Evolutionary conservation across 2,329 filamentous ascomycete species (phyloP).

Genomic region (Cadophora malorum): DNA sequence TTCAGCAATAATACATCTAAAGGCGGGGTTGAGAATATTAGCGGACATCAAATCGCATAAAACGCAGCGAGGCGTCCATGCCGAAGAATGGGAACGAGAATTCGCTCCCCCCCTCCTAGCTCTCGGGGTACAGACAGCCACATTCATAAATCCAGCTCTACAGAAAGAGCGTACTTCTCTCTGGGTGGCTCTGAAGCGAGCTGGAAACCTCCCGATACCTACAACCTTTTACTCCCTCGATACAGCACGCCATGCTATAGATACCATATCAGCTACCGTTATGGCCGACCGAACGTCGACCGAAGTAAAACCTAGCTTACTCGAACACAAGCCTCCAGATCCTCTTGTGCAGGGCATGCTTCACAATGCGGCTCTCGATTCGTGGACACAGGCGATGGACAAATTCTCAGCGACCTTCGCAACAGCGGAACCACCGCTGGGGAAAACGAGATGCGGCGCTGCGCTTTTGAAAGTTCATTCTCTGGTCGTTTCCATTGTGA

Average conservation of each 20-base stretch:
- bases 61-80: constrained; percentile 17
- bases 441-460: constrained; percentile 59
- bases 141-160: constrained; percentile 39
- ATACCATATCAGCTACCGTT: constrained; percentile 60
- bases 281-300: constrained; percentile 55
- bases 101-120: constrained; percentile 39
- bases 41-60: constrained; percentile 35
- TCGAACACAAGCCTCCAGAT: constrained; percentile 57
- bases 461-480: constrained; percentile 48
- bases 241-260: constrained; percentile 63
- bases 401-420: constrained; percentile 24
- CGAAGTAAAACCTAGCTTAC: constrained; percentile 39
- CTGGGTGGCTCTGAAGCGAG: constrained; percentile 35
- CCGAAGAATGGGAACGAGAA: constrained; percentile 36
- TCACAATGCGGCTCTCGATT: constrained; percentile 25
- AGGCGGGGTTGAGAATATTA: constrained; percentile 41
- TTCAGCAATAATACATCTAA: constrained; percentile 41
- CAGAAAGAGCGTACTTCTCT: constrained; percentile 34
- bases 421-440: constrained; percentile 48
- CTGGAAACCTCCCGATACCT: constrained; percentile 27
- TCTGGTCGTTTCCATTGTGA: constrained; percentile 36
- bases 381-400: constrained; percentile 36
- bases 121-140: constrained; percentile 41
- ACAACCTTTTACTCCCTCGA: constrained; percentile 54
- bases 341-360: constrained; percentile 27